phyloP scores from a whole-genome alignment of 1,284 basidiomycete genomes.

The Cutaneotrichosporon cutaneum region DNA sequence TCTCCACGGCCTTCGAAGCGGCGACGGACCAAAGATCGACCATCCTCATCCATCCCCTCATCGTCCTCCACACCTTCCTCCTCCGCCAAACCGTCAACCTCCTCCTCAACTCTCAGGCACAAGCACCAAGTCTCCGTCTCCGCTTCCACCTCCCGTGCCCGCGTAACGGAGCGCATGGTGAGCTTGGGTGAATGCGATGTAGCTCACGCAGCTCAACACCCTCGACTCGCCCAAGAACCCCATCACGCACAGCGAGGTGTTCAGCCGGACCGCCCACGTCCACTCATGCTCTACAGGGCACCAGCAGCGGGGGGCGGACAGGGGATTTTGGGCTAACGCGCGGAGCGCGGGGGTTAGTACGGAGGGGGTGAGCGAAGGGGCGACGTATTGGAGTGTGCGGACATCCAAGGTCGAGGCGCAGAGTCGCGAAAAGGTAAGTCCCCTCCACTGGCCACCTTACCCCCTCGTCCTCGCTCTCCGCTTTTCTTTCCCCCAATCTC shows the following conservation, averaged over 20 bases:
- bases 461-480: too few relatives aligned
- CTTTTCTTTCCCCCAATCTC: neutral
- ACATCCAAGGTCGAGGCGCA: slow-evolving; percentile 45
- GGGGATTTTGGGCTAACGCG: slow-evolving; percentile 29
- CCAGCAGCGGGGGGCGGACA: slow-evolving; percentile 44
- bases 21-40: neutral
- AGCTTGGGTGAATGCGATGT: neutral
- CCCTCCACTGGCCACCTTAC: too few relatives aligned
- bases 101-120: slow-evolving; percentile 3
- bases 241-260: slow-evolving; percentile 47
- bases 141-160: slow-evolving; percentile 1
- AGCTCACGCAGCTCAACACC: slow-evolving; percentile 34
- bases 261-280: slow-evolving; percentile 43
- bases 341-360: slow-evolving; percentile 2
- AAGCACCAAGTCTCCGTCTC: neutral
- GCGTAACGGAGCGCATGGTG: slow-evolving; percentile 40
- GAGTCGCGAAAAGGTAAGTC: slow-evolving; percentile 36
- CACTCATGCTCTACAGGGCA: slow-evolving; percentile 48
- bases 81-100: neutral
- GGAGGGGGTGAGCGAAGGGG: slow-evolving; percentile 23
- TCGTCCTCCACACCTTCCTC: neutral
- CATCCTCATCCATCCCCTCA: neutral
- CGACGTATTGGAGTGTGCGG: slow-evolving; percentile 47
- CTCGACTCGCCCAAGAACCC: slow-evolving; percentile 39
- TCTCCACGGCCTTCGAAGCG: neutral